These are phyloP conservation scores for Pyrenophora teres DNA, from an alignment of 2,329 filamentous ascomycete genomes.

Conservation along the genomic window DNA sequence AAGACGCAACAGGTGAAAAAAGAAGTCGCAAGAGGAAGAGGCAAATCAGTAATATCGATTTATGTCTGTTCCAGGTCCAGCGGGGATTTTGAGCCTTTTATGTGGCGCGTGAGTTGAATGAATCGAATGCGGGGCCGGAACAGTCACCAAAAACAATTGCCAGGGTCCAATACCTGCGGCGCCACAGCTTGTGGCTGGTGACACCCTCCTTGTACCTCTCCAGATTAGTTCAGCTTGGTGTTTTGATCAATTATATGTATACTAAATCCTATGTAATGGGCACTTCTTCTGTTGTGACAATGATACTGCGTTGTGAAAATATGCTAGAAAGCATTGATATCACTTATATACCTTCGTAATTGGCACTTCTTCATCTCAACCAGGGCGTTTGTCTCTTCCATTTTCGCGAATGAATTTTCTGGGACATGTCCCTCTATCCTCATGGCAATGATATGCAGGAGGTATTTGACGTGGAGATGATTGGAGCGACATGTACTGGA, in stretches of 20 bases:
- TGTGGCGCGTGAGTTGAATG: conserved; percentile 22
- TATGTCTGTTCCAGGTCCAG: conserved; percentile 11
- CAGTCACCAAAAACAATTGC: conserved; percentile 16
- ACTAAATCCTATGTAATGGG: background rate
- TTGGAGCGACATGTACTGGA: too few species aligned
- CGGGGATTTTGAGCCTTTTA: conserved; percentile 9
- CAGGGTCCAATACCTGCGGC: conserved; percentile 11
- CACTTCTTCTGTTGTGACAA: too few species aligned
- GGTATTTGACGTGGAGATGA: too few species aligned
- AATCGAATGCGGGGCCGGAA: conserved; percentile 21
- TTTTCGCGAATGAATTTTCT: too few species aligned
- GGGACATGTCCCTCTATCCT: too few species aligned
- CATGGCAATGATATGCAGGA: too few species aligned
- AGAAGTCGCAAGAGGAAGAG: background rate
- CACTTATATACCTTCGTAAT: too few species aligned
- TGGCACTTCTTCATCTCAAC: too few species aligned
- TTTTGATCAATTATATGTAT: background rate
- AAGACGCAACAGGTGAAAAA: background rate
- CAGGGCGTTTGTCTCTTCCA: too few species aligned
- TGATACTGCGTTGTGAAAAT: too few species aligned
- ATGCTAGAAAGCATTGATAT: too few species aligned
- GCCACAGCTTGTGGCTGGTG: conserved; percentile 13
- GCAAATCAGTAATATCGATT: background rate
- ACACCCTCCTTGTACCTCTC: background rate
- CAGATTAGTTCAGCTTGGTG: background rate